Base-by-base conservation (phyloP, 306 rosid genomes). In the Prunus campanulata region DNA sequence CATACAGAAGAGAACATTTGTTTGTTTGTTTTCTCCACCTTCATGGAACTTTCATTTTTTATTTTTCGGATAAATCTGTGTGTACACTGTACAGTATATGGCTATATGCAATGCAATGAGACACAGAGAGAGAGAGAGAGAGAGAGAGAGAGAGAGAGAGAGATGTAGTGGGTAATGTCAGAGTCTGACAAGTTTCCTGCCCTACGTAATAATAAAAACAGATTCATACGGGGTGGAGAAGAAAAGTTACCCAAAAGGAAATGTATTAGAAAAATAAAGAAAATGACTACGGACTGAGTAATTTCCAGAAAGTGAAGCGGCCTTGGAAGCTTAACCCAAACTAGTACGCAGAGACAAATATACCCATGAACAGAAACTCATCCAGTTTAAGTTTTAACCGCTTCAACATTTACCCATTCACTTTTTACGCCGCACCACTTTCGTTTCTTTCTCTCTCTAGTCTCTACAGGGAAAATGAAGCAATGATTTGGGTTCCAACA, bases 21-120 rank as follows among this genome's bases (percentile, higher is more conserved):
- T 85, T 77, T 80, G 84, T 78, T 76, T 81, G 78, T 65, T 74
- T 82, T 77, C 81, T 65, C 66, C 63, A 59, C 80, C 68, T 86
- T 81, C 85, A 68, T 70, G 75, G 83, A 80, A 78, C 86, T 80
- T 83, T 80, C 87, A 80, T 86, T 69, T 79, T 77, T 77, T 72
- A 80, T 80, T 78, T 80, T 44, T 64, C 44, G 71, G 30, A 64
- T 63, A 69, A 66, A 32, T 66, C 60, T 66, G 78, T 54, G 35
- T 73, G 27, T 44, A 30, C 14, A 10, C 25, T 24, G 39, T 35
- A 51, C 14, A 11, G 42, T 35, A 51, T 51, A 24, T 24, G 25
- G 25, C 25, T 24, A 24, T 24, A n/a, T 49, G 13, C 24, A 24
- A 25, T 47, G 42, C 25, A 47, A 55, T 10, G 61, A 63, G 50